phyloP scores from a whole-genome alignment of 1,139 yeast species.

The Kodamaea suecica region DNA sequence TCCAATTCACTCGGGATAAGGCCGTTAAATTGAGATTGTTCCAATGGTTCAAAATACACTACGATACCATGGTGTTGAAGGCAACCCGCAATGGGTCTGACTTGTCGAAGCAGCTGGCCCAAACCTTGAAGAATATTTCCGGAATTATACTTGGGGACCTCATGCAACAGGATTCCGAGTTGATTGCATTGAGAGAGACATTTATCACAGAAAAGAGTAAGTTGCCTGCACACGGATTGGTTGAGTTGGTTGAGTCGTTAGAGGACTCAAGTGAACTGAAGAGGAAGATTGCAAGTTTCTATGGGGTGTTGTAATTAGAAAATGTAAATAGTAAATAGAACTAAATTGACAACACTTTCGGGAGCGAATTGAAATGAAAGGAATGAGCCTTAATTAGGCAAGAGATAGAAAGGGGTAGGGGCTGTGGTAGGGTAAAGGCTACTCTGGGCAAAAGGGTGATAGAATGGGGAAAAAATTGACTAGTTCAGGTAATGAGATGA shows the following conservation, averaged over 20 bases:
- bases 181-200: constrained; percentile 17
- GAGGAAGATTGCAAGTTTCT: constrained; percentile 9
- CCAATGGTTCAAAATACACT: constrained; percentile 55
- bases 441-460: too few species aligned
- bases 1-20: constrained; percentile 25
- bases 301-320: background rate
- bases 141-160: constrained; percentile 39
- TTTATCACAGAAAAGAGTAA: constrained; percentile 32
- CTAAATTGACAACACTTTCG: too few species aligned
- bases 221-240: constrained; percentile 36
- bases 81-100: constrained; percentile 45
- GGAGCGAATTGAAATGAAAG: too few species aligned
- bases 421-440: too few species aligned
- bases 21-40: constrained; percentile 33
- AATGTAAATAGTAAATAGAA: too few species aligned
- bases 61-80: constrained; percentile 47
- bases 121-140: constrained; percentile 40
- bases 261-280: constrained; percentile 22
- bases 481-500: too few species aligned
- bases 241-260: constrained; percentile 20
- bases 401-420: too few species aligned
- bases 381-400: too few species aligned
- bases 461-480: too few species aligned
- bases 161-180: constrained; percentile 35
- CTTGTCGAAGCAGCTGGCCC: constrained; percentile 37